These are phyloP conservation scores for Dactylorhiza incarnata DNA, from an alignment of 106 monocot species.

Conservation along the genomic window DNA sequence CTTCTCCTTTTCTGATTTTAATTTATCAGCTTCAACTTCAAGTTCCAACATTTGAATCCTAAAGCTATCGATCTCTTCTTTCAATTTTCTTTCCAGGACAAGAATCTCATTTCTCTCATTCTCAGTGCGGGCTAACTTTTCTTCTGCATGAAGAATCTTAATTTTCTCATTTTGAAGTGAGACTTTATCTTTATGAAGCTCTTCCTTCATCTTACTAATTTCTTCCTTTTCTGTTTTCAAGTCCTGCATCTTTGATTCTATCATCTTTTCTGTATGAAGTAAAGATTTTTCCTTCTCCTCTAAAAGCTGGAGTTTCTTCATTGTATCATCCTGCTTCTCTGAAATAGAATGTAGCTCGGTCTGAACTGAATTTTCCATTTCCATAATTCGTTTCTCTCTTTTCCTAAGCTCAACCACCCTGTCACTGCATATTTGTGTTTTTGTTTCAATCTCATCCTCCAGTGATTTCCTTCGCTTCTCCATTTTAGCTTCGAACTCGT, in stretches of 20 bases:
- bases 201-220: conserved; percentile 30
- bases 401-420: conserved; percentile 31
- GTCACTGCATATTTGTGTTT: conserved; percentile 15
- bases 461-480: conserved; percentile 31
- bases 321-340: conserved; percentile 38
- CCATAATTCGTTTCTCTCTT: conserved; percentile 24
- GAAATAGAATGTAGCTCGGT: conserved; percentile 20
- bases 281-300: conserved; percentile 47
- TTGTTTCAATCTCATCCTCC: conserved; percentile 57
- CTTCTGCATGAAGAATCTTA: conserved; percentile 27
- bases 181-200: conserved; percentile 43
- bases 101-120: conserved; percentile 61
- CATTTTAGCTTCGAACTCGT: conserved; percentile 64
- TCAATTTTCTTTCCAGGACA: conserved; percentile 60
- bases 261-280: conserved; percentile 15
- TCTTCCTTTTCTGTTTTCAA: conserved; percentile 50
- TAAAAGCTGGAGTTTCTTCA: conserved; percentile 32
- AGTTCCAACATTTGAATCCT: conserved; percentile 66
- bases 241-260: conserved; percentile 24
- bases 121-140: conserved; percentile 40
- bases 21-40: conserved; percentile 38
- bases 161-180: conserved; percentile 51
- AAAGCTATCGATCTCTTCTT: conserved; percentile 87
- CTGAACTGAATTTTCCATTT: conserved; percentile 35
- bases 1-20: conserved; percentile 80